phyloP scores from a whole-genome alignment of 495 filamentous ascomycete genomes.

The Podospora pseudocomata region DNA sequence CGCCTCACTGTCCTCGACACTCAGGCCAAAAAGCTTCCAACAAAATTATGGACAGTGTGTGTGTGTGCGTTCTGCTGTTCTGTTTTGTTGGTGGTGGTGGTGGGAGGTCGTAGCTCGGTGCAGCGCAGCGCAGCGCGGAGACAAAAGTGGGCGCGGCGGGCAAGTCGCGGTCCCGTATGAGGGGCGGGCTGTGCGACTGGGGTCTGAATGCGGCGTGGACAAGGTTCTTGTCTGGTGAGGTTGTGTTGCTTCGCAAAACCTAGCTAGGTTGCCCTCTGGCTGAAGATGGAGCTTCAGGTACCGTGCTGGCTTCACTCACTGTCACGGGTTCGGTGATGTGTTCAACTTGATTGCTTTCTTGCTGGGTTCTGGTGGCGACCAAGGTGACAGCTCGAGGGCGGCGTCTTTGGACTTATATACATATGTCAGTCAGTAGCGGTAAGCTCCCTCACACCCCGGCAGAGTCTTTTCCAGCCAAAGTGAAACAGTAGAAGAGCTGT shows the following conservation, averaged over 20 bases:
- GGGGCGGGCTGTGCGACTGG: neutral
- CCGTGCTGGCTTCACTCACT: neutral
- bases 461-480: neutral
- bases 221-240: neutral
- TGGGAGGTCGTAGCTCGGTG: neutral
- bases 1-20: neutral
- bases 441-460: neutral
- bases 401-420: neutral
- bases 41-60: neutral
- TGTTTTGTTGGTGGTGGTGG: neutral
- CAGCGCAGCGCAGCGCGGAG: neutral
- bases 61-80: neutral
- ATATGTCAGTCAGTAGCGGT: neutral
- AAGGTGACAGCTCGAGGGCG: neutral
- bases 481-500: neutral
- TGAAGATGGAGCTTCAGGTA: neutral
- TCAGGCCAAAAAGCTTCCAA: neutral
- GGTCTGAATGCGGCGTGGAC: neutral
- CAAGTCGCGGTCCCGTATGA: constrained; percentile 2
- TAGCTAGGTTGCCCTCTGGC: neutral
- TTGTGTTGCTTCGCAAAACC: neutral
- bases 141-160: constrained; percentile 6
- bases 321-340: neutral
- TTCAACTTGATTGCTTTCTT: neutral
- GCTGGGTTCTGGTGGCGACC: neutral